Evolutionary conservation across 257 asterid genomes (phyloP), one percentile per base, ranked within the genome.

Genomic region (Galeopsis tetrahit): DNA sequence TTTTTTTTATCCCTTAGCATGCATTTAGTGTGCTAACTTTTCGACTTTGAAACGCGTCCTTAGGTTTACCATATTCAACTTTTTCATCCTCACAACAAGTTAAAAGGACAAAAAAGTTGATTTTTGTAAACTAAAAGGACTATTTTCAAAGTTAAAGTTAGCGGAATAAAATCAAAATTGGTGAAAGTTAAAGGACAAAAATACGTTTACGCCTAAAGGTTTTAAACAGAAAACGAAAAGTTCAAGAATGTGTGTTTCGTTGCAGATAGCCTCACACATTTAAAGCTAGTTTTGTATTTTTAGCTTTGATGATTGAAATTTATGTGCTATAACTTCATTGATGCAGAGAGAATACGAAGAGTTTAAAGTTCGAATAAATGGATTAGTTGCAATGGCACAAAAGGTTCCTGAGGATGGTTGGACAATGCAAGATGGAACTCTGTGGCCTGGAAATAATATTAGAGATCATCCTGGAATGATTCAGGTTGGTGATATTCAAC

Each of bases 401-500:
- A 92, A 92, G 80, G 91, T 84, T 81, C 96, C 97, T 0, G 96
- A 92, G 73, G 97, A 92, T 51, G 97, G 97, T 31, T 92, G 97
- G 96, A 89, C 92, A 28, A 92, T 92, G 97, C 95, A 88, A 75
- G 97, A 92, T 56, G 96, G 96, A 74, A 87, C 97, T 67, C 85
- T 82, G 10, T 92, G 97, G 97, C 97, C 97, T 0, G 97, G 97
- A 78, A 92, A 92, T 72, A 84, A 88, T 70, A 86, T 88, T 40
- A 80, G 97, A 74, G 96, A 92, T 82, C 97, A 92, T 78, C 96
- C 96, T 7, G 97, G 98, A 78, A 92, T 92, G 96, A 92, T 92
- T 73, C 98, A 92, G 96, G 98, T 92, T 79, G 21, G 39, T 40
- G 9, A 32, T 59, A 33, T 59, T 10, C 13, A 1, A 59, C 10